Evolutionary conservation across 176 grass and related monocot species (phyloP).

Genomic region (Juncus inflexus): DNA sequence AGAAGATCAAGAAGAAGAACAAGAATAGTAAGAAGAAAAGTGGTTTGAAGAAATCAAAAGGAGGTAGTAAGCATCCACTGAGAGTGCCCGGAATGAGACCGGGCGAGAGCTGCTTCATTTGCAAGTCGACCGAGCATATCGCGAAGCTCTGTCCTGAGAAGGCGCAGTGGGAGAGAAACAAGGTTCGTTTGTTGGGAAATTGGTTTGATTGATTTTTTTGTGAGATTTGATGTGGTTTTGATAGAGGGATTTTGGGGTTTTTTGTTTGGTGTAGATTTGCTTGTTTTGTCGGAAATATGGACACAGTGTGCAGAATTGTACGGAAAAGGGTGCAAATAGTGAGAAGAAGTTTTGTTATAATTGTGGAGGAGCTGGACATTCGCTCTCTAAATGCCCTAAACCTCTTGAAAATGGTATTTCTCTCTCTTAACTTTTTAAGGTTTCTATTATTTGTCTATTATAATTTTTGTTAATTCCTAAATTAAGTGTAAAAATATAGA

Average conservation of each 20-base stretch:
- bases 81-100: constrained; percentile 86
- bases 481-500: constrained; percentile 3
- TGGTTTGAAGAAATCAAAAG: constrained; percentile 15
- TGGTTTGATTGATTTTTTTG: not conserved
- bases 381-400: constrained; percentile 69
- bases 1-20: constrained; percentile 44
- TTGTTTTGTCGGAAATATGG: constrained; percentile 75
- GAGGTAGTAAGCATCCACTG: constrained; percentile 62
- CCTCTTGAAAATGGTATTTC: constrained; percentile 69
- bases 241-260: not conserved
- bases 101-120: constrained; percentile 97
- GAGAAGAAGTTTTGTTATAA: constrained; percentile 85
- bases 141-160: constrained; percentile 91
- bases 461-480: not conserved
- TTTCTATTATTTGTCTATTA: not conserved
- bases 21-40: constrained; percentile 44
- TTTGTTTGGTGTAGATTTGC: constrained; percentile 54
- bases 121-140: constrained; percentile 74
- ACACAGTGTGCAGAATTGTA: constrained; percentile 88
- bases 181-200: constrained; percentile 32
- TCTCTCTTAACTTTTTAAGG: not conserved
- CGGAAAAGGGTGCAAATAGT: constrained; percentile 55
- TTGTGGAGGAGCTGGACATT: constrained; percentile 75
- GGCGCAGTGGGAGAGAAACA: constrained; percentile 83
- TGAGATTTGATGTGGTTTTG: not conserved